Base-by-base conservation (phyloP, 2,329 filamentous ascomycete species). In the Alternaria brassicae region DNA sequence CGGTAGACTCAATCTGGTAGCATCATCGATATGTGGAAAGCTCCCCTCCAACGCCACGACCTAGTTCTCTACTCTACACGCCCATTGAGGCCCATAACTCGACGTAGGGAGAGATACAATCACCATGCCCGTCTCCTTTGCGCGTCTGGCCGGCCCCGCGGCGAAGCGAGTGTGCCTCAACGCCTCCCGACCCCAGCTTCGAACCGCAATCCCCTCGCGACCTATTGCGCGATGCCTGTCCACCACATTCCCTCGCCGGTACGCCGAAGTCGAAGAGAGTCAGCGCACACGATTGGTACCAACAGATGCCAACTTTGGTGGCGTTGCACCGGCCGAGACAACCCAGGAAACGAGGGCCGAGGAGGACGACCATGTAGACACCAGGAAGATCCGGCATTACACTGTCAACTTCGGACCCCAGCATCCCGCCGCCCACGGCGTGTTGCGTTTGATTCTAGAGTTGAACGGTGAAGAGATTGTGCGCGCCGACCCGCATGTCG, bases 391-490 rank as follows among this genome's bases (percentile, higher is more conserved):
- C 78, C 89, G 95, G 69, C 95, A 99, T 83, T 99, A 99, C 83
- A 99, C 95, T 6, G 94, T 99, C 84, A 99, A 99, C 85, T 99
- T 99, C 75, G 95, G 95, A 56, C 95, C 95, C 66, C 95, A 99
- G 85, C 95, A 99, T 85, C 95, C 95, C 37, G 95, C 95, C 67
- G 96, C 95, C 73, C 95, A 99, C 87, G 95, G 95, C 76, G 95
- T 99, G 88, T 83, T 99, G 81, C 92, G 95, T 55, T 82, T 99
- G 82, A 99, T 99, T 84, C 87, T 99, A 72, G 95, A 99, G 81
- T 87, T 99, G 78, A 97, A 92, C 81, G 95, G 95, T 78, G 95
- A 99, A 84, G 92, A 97, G 82, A 98, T 99, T 77, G 85, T 99
- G 74, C 91, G 95, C 77, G 91, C 93, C 67, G 95, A 99, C 81